Conservation (phyloP, 176 grass and related monocot species). For the Ensete glaucum region DNA sequence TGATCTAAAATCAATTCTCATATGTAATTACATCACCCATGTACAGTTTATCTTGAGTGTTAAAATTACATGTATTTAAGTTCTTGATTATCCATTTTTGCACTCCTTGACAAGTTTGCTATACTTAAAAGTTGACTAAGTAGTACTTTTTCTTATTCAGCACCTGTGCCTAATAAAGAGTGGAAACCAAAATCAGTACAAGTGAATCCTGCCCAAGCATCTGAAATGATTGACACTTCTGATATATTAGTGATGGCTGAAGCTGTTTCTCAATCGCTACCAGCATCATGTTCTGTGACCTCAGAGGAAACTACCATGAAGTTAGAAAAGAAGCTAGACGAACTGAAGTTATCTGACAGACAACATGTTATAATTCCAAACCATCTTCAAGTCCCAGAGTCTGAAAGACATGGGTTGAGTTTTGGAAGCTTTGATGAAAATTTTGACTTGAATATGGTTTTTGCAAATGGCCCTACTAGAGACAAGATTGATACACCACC, state of each 20-base stretch:
- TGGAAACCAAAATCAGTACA: conserved; percentile 85
- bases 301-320: conserved; percentile 26
- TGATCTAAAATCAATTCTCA: no score
- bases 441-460: conserved; percentile 32
- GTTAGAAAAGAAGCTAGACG: conserved; percentile 36
- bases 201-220: conserved; percentile 32
- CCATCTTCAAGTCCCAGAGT: conserved; percentile 76
- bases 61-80: no score
- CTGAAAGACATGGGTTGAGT: conserved; percentile 69
- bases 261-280: conserved; percentile 31
- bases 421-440: conserved; percentile 73
- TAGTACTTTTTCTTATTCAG: conserved; percentile 14
- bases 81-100: no score
- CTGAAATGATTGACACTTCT: conserved; percentile 13
- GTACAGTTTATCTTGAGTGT: no score
- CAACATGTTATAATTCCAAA: conserved; percentile 86
- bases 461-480: conserved; percentile 32
- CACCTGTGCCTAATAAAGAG: conserved; percentile 69
- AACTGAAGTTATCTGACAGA: conserved; percentile 40
- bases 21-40: no score
- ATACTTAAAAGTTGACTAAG: conserved; percentile 8
- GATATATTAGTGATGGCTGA: conserved; percentile 31
- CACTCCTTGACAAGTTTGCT: not conserved
- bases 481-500: conserved; percentile 28
- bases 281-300: conserved; percentile 18